These are phyloP conservation scores for Akanthomyces uredinophilus DNA, from an alignment of 2,329 filamentous ascomycete species.

Conservation along the genomic window DNA sequence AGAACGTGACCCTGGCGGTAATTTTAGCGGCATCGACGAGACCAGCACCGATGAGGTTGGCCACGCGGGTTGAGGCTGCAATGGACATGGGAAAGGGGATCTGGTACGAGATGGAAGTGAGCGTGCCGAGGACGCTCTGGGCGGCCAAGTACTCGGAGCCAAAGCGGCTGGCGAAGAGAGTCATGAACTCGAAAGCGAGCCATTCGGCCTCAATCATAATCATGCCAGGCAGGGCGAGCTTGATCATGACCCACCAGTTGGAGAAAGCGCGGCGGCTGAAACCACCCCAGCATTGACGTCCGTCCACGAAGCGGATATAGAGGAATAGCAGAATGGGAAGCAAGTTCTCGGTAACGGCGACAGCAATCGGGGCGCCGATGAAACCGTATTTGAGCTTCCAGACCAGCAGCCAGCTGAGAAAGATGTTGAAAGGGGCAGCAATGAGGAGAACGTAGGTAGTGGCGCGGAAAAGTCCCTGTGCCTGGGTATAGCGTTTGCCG, in stretches of 20 bases:
- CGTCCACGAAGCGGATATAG: slow-evolving; percentile 70
- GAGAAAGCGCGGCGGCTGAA: slow-evolving; percentile 64
- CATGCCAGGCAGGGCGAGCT: slow-evolving; percentile 80
- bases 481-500: slow-evolving; percentile 76
- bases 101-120: slow-evolving; percentile 79
- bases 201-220: slow-evolving; percentile 94
- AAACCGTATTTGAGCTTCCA: slow-evolving; percentile 68
- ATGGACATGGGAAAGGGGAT: slow-evolving; percentile 90
- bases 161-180: slow-evolving; percentile 74
- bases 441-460: slow-evolving; percentile 73
- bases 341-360: slow-evolving; percentile 71
- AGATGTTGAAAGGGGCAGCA: slow-evolving; percentile 70
- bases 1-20: slow-evolving; percentile 66
- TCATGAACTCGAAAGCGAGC: slow-evolving; percentile 87
- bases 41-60: slow-evolving; percentile 85
- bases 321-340: slow-evolving; percentile 71
- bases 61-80: slow-evolving; percentile 80
- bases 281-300: slow-evolving; percentile 78
- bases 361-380: slow-evolving; percentile 75
- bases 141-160: slow-evolving; percentile 77
- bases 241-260: slow-evolving; percentile 80
- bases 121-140: slow-evolving; percentile 76
- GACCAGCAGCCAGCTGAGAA: slow-evolving; percentile 74
- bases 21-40: slow-evolving; percentile 75
- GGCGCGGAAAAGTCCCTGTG: slow-evolving; percentile 74